Evolutionary conservation across 1,139 yeast genomes (phyloP), one percentile per base, ranked within the genome.

Genomic region (Protomyces inundatus): DNA sequence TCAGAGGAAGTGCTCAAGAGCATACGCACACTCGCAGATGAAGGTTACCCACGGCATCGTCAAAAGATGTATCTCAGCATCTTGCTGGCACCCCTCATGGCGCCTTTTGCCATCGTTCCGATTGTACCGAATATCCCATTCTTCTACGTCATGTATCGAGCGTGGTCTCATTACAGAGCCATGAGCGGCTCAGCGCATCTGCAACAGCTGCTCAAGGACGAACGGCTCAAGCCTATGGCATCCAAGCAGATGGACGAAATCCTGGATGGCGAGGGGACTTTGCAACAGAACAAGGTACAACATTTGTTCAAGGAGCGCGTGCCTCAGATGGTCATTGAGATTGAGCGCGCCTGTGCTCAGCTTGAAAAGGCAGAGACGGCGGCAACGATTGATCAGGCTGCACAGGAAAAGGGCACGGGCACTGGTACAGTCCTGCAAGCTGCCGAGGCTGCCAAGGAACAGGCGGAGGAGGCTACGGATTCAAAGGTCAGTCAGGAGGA

Each of bases 121-220:
- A 76, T 87, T n/a, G 73, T 87, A 1, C 95, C 95, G 16, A 88
- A 88, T 69, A 82, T 88, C 9, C 95, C 95, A 0, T 91, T 93
- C 0, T 85, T 88, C 70, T 88, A 87, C 70, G 74, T 88, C 46
- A 79, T 86, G 1, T 88, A 86, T 72, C 77, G 95, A 68, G 77
- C 85, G 16, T 88, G 86, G 71, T 86, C 95, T 71, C 87, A 88
- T 71, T 75, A 81, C 64, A 86, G 85, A 70, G 91, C 64, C 39
- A 60, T 60, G 64, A 42, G 37, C n/a, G 64, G 64, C 32, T 32
- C 54, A 7, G 14, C 50, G 16, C 64, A 60, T 46, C 40, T 60
- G 3, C 48, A 54, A 32, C n/a, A 12, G n/a, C 51, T 60, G 35
- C 30, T 60, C 34, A 52, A 54, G 37, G 54, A 60, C 10, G 54